Evolutionary conservation across 768 basidiomycete genomes (phyloP).

Genomic region (Kondoa subrosea): DNA sequence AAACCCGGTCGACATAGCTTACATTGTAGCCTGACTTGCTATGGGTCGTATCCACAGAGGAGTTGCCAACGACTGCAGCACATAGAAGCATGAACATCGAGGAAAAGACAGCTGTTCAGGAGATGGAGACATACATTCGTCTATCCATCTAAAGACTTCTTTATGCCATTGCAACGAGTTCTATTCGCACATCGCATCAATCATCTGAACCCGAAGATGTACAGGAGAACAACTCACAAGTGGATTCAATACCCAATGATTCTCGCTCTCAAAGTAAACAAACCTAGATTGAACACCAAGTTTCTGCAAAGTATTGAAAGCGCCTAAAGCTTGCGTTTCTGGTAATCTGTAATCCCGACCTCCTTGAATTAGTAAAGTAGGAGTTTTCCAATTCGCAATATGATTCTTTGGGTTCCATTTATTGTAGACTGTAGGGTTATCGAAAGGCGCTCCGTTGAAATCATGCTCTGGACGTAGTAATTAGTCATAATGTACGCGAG

Average conservation of each 20-base stretch:
- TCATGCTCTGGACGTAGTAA: conserved; percentile 18
- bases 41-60: no score
- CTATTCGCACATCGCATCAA: conserved; percentile 45
- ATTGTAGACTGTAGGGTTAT: conserved; percentile 1
- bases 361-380: conserved; percentile 27
- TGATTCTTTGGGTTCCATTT: conserved; percentile 23
- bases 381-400: conserved; percentile 26
- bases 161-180: conserved; percentile 56
- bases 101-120: neutral
- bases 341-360: conserved; percentile 24
- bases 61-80: no score
- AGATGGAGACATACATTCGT: conserved; percentile 32
- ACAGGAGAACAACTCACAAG: conserved; percentile 45
- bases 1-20: no score
- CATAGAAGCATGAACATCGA: neutral
- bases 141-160: conserved; percentile 84
- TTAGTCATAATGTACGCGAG: no score
- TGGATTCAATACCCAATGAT: conserved; percentile 75
- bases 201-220: neutral
- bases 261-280: conserved; percentile 76
- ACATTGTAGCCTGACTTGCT: no score
- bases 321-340: conserved; percentile 20
- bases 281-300: conserved; percentile 24
- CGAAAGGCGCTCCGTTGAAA: conserved; percentile 22
- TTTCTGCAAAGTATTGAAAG: conserved; percentile 27